A percentile compares a stretch with the other conserved stretches of the same genome.
Conservation (phyloP, 805 yeast genomes). For the Barnettozyma vustinii region DNA sequence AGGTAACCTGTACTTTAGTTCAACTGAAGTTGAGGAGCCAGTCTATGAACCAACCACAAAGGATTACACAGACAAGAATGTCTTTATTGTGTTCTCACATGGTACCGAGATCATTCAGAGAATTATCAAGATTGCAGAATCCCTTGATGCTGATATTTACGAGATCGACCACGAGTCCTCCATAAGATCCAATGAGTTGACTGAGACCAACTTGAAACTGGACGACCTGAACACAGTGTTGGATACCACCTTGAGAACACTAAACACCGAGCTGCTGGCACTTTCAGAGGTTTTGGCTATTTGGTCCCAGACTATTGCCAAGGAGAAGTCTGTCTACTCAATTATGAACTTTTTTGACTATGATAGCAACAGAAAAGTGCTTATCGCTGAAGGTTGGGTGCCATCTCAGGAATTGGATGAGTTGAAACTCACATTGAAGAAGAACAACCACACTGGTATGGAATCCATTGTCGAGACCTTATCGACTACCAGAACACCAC, state of each 20-base stretch:
- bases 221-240: constrained; percentile 61
- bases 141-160: constrained; percentile 81
- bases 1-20: constrained; percentile 80
- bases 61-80: constrained; percentile 60
- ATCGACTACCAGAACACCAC: constrained; percentile 74
- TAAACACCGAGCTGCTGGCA: constrained; percentile 71
- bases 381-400: constrained; percentile 96
- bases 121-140: constrained; percentile 80
- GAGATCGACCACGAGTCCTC: constrained; percentile 41
- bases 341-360: constrained; percentile 76
- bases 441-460: constrained; percentile 65
- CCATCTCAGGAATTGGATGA: constrained; percentile 69
- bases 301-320: constrained; percentile 64
- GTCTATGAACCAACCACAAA: constrained; percentile 62
- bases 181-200: constrained; percentile 63
- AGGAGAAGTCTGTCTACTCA: constrained; percentile 82
- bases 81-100: constrained; percentile 88
- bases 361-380: constrained; percentile 67
- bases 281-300: constrained; percentile 66
- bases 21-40: constrained; percentile 66
- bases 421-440: constrained; percentile 56
- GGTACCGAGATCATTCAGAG: constrained; percentile 71
- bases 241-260: constrained; percentile 59
- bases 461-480: constrained; percentile 53
- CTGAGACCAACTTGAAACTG: constrained; percentile 51